phyloP scores from a whole-genome alignment of 805 yeast species.

The Wickerhamomyces xylosicus region DNA sequence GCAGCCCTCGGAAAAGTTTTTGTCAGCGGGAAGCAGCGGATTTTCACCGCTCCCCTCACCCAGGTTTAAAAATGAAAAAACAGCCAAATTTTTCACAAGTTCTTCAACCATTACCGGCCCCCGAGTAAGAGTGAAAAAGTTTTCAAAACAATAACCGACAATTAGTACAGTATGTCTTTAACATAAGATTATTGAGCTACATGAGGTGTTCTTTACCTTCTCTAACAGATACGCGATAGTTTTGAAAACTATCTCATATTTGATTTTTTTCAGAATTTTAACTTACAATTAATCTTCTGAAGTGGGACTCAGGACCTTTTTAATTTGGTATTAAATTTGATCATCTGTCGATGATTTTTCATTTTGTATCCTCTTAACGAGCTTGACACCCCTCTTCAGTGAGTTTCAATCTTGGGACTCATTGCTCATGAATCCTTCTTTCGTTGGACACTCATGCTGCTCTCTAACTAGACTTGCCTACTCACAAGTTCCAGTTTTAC shows the following conservation, averaged over 20 bases:
- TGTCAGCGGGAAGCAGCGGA: too few species aligned
- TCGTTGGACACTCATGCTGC: slow-evolving; percentile 38
- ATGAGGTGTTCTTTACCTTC: not conserved
- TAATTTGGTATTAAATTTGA: not conserved
- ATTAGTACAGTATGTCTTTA: not conserved
- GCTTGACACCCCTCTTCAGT: slow-evolving; percentile 21
- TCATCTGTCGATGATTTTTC: slow-evolving; percentile 13
- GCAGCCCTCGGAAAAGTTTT: too few species aligned
- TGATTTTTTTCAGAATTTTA: not conserved
- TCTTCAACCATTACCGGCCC: too few species aligned
- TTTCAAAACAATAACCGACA: too few species aligned
- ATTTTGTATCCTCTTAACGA: slow-evolving; percentile 10
- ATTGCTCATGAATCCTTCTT: slow-evolving; percentile 33
- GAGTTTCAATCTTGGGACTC: slow-evolving; percentile 2
- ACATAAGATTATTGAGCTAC: not conserved
- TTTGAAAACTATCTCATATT: not conserved
- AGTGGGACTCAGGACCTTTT: slow-evolving; percentile 20
- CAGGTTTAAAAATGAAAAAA: too few species aligned
- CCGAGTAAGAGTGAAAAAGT: too few species aligned
- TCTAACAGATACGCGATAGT: too few species aligned
- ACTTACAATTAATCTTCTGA: slow-evolving; percentile 15
- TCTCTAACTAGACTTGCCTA: slow-evolving; percentile 10
- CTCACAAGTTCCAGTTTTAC: slow-evolving; percentile 3
- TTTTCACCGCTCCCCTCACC: too few species aligned
- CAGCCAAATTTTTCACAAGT: too few species aligned